Percentiles rank a stretch among this genome's conserved stretches.
phyloP scores from a whole-genome alignment of 371 early-diverging fungal species.

The Haplosporangium sp. region DNA sequence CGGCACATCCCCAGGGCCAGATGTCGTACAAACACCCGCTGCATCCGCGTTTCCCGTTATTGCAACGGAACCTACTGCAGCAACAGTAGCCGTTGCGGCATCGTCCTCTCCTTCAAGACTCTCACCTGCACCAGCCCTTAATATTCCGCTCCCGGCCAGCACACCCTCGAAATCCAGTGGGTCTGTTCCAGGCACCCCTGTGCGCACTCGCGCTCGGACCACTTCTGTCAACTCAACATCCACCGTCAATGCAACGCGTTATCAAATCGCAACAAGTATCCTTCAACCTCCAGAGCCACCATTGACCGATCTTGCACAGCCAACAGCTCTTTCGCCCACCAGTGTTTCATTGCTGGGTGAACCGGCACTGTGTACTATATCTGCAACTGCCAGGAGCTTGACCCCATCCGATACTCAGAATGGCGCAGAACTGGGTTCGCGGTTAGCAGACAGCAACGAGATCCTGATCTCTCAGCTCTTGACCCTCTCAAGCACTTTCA shows the following conservation, averaged over 20 bases:
- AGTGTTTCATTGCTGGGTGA: conserved; percentile 27
- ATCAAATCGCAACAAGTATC: conserved; percentile 51
- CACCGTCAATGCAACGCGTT: conserved; percentile 44
- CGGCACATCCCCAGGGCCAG: background rate
- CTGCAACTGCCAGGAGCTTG: background rate
- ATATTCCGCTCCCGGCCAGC: background rate
- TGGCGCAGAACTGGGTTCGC: background rate
- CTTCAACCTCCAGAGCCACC: conserved; percentile 43
- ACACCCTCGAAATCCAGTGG: conserved; percentile 18
- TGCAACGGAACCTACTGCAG: conserved; percentile 15
- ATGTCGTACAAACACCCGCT: background rate
- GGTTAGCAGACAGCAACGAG: conserved; percentile 23
- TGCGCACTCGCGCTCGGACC: conserved; percentile 48
- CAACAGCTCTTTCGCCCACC: conserved; percentile 22
- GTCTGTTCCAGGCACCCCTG: conserved; percentile 18
- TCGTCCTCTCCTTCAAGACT: conserved; percentile 6
- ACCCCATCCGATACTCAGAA: background rate
- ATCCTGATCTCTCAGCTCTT: conserved; percentile 36
- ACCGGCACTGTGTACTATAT: conserved; percentile 31
- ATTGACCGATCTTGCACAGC: conserved; percentile 31
- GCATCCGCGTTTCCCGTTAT: conserved; percentile 1
- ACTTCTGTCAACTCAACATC: conserved; percentile 44
- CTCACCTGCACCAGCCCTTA: background rate
- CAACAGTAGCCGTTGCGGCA: conserved; percentile 5
- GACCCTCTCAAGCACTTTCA: conserved; percentile 29